Conservation (phyloP, 768 basidiomycete species). For the Baorangia bicolor region DNA sequence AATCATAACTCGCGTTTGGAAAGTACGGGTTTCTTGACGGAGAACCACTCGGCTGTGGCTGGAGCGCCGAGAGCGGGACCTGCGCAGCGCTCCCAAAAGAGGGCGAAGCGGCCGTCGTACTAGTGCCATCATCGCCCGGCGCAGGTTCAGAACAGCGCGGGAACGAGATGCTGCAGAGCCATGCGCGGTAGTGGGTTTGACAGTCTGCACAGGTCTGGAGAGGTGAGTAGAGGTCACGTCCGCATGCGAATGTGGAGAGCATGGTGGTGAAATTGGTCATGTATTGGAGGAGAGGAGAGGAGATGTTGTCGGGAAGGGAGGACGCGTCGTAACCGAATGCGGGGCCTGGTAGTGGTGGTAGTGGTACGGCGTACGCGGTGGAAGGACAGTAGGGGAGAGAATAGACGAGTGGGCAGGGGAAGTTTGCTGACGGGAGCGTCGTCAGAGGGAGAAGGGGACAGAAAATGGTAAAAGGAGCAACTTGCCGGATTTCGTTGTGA, state of each 20-base stretch:
- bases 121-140: slow-evolving; percentile 22
- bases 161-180: slow-evolving; percentile 75
- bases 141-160: slow-evolving; percentile 67
- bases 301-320: slow-evolving; percentile 50
- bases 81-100: slow-evolving; percentile 25
- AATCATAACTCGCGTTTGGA: slow-evolving; percentile 44
- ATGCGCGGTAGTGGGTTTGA: slow-evolving; percentile 65
- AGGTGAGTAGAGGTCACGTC: slow-evolving; percentile 77
- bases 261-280: slow-evolving; percentile 74
- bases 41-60: slow-evolving; percentile 40
- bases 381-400: slow-evolving; percentile 74
- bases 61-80: slow-evolving; percentile 49
- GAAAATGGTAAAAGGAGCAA: not conserved
- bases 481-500: slow-evolving; percentile 73
- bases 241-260: slow-evolving; percentile 74
- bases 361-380: slow-evolving; percentile 66
- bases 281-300: slow-evolving; percentile 51
- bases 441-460: not conserved
- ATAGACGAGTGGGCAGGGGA: slow-evolving; percentile 67
- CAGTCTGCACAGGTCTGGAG: slow-evolving; percentile 77
- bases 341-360: slow-evolving; percentile 49
- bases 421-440: slow-evolving; percentile 41
- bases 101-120: slow-evolving; percentile 15
- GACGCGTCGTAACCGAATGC: slow-evolving; percentile 46
- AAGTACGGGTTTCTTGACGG: slow-evolving; percentile 47